phyloP scores from a whole-genome alignment of 2,329 filamentous ascomycete species.

The Fusarium nodosum region DNA sequence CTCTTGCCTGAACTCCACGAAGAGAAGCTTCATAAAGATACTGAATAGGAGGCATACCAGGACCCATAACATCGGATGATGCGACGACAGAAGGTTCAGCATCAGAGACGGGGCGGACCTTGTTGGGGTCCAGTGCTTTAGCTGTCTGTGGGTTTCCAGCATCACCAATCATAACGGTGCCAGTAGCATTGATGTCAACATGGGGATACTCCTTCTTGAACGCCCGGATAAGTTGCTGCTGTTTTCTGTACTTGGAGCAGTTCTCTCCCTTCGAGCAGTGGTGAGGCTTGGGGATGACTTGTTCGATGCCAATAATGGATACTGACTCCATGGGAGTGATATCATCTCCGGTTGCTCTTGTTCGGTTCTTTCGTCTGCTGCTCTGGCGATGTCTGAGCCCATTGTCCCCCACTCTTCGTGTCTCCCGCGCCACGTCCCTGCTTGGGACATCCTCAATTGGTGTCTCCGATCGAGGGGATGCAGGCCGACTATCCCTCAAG shows the following conservation, averaged over 20 bases:
- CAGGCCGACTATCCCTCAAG: slow-evolving; percentile 69
- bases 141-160: slow-evolving; percentile 81
- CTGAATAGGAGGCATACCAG: slow-evolving; percentile 73
- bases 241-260: slow-evolving; percentile 84
- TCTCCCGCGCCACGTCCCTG: slow-evolving; percentile 63
- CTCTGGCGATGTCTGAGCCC: slow-evolving; percentile 57
- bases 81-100: slow-evolving; percentile 86
- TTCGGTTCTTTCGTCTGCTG: slow-evolving; percentile 57
- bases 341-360: slow-evolving; percentile 66
- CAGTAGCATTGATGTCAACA: slow-evolving; percentile 66
- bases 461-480: slow-evolving; percentile 67
- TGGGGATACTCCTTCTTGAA: slow-evolving; percentile 82
- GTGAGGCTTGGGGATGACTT: slow-evolving; percentile 86
- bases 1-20: slow-evolving; percentile 75
- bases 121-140: slow-evolving; percentile 67
- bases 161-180: slow-evolving; percentile 82
- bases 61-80: slow-evolving; percentile 90
- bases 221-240: slow-evolving; percentile 81
- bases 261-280: slow-evolving; percentile 88
- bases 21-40: slow-evolving; percentile 82
- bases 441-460: slow-evolving; percentile 72
- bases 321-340: slow-evolving; percentile 86
- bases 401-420: slow-evolving; percentile 56
- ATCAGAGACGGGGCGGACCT: slow-evolving; percentile 78
- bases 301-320: slow-evolving; percentile 92